phyloP scores from a whole-genome alignment of 768 basidiomycete species.

The Agaricus subrufescens region DNA sequence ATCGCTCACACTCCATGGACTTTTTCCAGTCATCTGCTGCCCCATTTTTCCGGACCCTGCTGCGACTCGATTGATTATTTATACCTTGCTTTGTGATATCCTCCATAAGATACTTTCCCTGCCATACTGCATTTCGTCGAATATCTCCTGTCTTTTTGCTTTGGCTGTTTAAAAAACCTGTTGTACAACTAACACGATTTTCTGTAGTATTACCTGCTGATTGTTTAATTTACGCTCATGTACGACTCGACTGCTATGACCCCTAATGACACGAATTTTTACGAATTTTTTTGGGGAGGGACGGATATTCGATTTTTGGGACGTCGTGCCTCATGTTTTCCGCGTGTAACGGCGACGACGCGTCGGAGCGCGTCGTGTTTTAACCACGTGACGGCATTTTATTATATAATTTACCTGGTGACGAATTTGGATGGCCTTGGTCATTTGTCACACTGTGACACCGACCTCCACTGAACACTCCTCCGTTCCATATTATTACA shows the following conservation, averaged over 20 bases:
- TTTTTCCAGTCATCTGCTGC: background rate
- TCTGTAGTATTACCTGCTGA: constrained; percentile 7
- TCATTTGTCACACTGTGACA: background rate
- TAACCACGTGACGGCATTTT: constrained; percentile 11
- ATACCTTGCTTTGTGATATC: constrained; percentile 8
- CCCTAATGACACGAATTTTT: constrained; percentile 1
- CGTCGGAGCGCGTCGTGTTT: constrained; percentile 8
- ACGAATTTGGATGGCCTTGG: background rate
- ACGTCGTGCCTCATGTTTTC: constrained; percentile 8
- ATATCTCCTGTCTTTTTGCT: background rate
- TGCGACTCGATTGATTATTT: background rate
- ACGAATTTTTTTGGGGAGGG: background rate
- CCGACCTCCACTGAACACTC: background rate
- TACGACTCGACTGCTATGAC: constrained; percentile 1
- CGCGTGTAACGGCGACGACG: constrained; percentile 11
- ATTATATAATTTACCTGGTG: background rate
- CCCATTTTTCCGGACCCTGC: background rate
- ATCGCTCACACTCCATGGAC: background rate
- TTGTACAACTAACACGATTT: background rate
- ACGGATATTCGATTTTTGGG: background rate
- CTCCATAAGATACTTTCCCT: background rate
- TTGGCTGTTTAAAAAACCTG: background rate
- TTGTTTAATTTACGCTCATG: background rate
- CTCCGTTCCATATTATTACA: background rate
- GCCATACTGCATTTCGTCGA: background rate